Evolutionary conservation across 2,329 filamentous ascomycete species (phyloP).

Genomic region (Trichoderma sp.): DNA sequence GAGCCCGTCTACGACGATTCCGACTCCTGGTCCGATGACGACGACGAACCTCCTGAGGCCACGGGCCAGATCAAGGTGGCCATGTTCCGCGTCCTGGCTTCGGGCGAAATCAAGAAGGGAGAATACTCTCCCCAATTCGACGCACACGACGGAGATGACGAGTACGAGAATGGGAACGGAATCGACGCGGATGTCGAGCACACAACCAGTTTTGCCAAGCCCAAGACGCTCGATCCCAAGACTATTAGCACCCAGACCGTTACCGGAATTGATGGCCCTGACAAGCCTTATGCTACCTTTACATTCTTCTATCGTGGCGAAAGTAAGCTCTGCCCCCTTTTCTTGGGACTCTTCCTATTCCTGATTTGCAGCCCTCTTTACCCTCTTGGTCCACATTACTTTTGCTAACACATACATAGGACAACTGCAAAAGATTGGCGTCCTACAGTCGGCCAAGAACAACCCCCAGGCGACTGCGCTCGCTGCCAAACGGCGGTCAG

Average conservation of each 20-base stretch:
- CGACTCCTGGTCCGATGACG: slow-evolving; percentile 74
- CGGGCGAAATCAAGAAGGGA: slow-evolving; percentile 94
- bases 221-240: slow-evolving; percentile 93
- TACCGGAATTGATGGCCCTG: slow-evolving; percentile 94
- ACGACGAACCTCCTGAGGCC: slow-evolving; percentile 89
- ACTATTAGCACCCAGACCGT: slow-evolving; percentile 98
- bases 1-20: slow-evolving; percentile 70
- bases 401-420: slow-evolving; percentile 55
- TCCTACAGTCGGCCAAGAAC: slow-evolving; percentile 69
- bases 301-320: slow-evolving; percentile 98
- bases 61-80: slow-evolving; percentile 98
- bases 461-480: slow-evolving; percentile 61
- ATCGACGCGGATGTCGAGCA: slow-evolving; percentile 88
- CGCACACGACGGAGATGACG: slow-evolving; percentile 91
- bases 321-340: slow-evolving; percentile 58
- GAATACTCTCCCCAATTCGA: slow-evolving; percentile 98
- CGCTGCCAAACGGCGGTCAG: slow-evolving; percentile 75
- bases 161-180: slow-evolving; percentile 55
- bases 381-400: neutral
- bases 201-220: slow-evolving; percentile 96
- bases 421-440: slow-evolving; percentile 95
- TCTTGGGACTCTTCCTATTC: no score
- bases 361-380: no score
- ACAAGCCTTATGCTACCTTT: slow-evolving; percentile 94
- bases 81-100: slow-evolving; percentile 91